phyloP scores from a whole-genome alignment of 495 filamentous ascomycete species.

The Podospora tetraspora region DNA sequence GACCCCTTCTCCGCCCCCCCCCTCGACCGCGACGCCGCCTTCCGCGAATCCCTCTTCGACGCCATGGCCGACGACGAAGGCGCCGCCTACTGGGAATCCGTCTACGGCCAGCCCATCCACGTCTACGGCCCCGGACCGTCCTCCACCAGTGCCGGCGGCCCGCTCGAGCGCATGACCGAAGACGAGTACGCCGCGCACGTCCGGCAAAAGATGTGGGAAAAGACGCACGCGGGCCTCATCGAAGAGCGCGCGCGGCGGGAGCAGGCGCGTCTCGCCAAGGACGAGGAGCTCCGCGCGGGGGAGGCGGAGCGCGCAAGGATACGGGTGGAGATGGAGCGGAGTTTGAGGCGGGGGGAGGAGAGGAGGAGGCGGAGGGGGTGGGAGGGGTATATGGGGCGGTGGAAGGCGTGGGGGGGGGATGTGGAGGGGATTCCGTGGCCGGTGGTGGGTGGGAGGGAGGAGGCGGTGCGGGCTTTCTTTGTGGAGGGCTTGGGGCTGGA shows the following conservation, averaged over 20 bases:
- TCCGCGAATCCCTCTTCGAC: constrained; percentile 95
- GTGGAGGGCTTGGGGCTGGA: constrained; percentile 37
- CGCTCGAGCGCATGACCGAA: constrained; percentile 82
- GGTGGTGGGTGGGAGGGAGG: constrained; percentile 36
- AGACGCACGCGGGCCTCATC: constrained; percentile 61
- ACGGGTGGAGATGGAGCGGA: constrained; percentile 43
- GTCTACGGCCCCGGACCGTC: constrained; percentile 32
- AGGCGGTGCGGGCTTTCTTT: constrained; percentile 38
- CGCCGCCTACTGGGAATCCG: constrained; percentile 86
- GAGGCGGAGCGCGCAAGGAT: constrained; percentile 47
- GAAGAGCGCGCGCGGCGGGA: constrained; percentile 48
- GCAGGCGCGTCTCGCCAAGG: constrained; percentile 19
- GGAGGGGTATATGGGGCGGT: constrained; percentile 58
- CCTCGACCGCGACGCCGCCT: constrained; percentile 63
- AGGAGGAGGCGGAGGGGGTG: constrained; percentile 45
- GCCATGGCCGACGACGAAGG: constrained; percentile 98
- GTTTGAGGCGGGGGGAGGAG: constrained; percentile 46
- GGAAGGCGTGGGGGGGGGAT: constrained; percentile 48
- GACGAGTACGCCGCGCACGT: constrained; percentile 87
- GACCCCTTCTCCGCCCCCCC: constrained; percentile 47
- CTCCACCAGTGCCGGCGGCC: constrained; percentile 33
- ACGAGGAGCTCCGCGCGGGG: constrained; percentile 31
- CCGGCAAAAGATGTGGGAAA: constrained; percentile 87
- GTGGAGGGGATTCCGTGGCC: constrained; percentile 68
- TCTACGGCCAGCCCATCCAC: constrained; percentile 87